Percentiles rank a stretch among this genome's conserved stretches.
These are phyloP conservation scores for Juglanconis oblonga DNA, from an alignment of 2,329 filamentous ascomycete species.

Conservation along the genomic window DNA sequence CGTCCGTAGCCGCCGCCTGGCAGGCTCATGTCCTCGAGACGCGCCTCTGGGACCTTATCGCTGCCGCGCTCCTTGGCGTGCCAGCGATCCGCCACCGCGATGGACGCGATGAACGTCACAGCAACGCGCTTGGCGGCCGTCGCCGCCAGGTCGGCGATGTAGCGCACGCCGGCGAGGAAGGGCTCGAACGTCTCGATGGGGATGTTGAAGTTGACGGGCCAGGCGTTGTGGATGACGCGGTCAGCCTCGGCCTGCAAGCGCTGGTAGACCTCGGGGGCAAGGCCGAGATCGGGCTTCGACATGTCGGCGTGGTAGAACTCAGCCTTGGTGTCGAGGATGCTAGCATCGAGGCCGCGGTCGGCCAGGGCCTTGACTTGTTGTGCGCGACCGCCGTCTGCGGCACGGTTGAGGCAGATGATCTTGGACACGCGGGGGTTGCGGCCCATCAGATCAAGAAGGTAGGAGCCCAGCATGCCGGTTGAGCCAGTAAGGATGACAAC, in stretches of 20 bases:
- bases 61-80: conserved; percentile 3
- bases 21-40: conserved; percentile 30
- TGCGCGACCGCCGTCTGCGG: conserved; percentile 33
- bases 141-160: conserved; percentile 42
- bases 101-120: conserved; percentile 39
- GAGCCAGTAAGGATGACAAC: conserved; percentile 38
- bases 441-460: conserved; percentile 35
- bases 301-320: conserved; percentile 47
- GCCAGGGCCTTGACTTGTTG: conserved; percentile 35
- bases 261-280: conserved; percentile 32
- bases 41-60: conserved; percentile 31
- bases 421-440: conserved; percentile 33
- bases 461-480: conserved; percentile 37
- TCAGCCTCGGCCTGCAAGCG: conserved; percentile 36
- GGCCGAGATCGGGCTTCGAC: conserved; percentile 43
- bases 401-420: conserved; percentile 44
- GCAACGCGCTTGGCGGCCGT: conserved; percentile 29
- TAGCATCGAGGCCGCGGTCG: conserved; percentile 33
- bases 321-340: conserved; percentile 32
- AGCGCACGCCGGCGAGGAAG: conserved; percentile 44
- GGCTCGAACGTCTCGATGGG: conserved; percentile 44
- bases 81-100: conserved; percentile 34
- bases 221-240: conserved; percentile 46
- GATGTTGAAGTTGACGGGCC: conserved; percentile 46
- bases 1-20: conserved; percentile 35